These are phyloP conservation scores for Mycosphaerella sp. DNA, from an alignment of 2,329 filamentous ascomycete genomes.

Conservation along the genomic window DNA sequence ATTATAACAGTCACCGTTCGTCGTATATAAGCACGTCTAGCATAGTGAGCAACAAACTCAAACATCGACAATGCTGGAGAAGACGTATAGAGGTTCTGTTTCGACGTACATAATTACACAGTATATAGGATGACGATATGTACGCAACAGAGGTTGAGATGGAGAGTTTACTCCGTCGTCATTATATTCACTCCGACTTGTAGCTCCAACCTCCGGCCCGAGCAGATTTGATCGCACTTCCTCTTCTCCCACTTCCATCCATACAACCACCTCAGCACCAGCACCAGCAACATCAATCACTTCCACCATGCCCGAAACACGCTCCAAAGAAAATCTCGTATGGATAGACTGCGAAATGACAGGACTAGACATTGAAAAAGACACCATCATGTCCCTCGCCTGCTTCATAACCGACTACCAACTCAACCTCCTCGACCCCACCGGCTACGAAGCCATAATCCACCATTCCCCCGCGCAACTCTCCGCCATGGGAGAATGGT, in stretches of 20 bases:
- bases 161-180: too few relatives aligned
- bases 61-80: too few relatives aligned
- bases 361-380: slow-evolving; percentile 54
- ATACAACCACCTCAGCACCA: background rate
- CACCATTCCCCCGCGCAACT: slow-evolving; percentile 65
- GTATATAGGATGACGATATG: too few relatives aligned
- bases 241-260: background rate
- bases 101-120: too few relatives aligned
- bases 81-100: too few relatives aligned
- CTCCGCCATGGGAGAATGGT: slow-evolving; percentile 83
- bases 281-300: background rate
- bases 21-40: too few relatives aligned
- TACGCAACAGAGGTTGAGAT: too few relatives aligned
- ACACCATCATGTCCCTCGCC: slow-evolving; percentile 23
- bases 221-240: too few relatives aligned
- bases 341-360: slow-evolving; percentile 98
- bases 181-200: too few relatives aligned
- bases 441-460: slow-evolving; percentile 74
- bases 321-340: slow-evolving; percentile 61
- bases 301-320: slow-evolving; percentile 37
- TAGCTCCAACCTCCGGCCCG: too few relatives aligned
- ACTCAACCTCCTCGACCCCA: slow-evolving; percentile 66
- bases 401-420: slow-evolving; percentile 65
- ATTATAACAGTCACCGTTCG: too few relatives aligned
- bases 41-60: too few relatives aligned